Evolutionary conservation across 257 asterid species (phyloP).

Genomic region (Forsythia suspensa): DNA sequence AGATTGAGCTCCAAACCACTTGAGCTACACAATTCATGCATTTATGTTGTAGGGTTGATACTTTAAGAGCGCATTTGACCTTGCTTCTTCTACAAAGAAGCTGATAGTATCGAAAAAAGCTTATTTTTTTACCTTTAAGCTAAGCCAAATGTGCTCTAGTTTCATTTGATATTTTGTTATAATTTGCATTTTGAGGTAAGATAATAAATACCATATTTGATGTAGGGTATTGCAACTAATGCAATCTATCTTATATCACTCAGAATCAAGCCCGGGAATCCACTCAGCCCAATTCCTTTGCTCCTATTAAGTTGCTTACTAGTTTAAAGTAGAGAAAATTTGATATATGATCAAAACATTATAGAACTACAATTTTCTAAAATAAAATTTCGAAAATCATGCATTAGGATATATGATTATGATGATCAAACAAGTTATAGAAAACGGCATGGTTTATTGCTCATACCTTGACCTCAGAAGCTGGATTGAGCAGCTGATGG

Average conservation of each 20-base stretch:
- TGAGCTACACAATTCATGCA: neutral
- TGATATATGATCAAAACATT: neutral
- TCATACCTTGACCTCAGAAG: constrained; percentile 75
- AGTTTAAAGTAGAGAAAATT: neutral
- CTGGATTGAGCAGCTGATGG: constrained; percentile 52
- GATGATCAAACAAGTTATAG: neutral
- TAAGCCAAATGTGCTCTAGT: neutral
- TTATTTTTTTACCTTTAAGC: neutral
- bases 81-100: neutral
- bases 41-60: neutral
- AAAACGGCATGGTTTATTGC: neutral
- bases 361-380: neutral
- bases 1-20: neutral
- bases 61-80: neutral
- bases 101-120: neutral
- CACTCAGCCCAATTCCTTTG: no score
- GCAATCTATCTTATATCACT: no score
- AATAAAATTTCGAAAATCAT: neutral
- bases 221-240: no score
- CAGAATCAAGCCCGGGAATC: no score
- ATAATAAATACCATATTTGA: neutral
- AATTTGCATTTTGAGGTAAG: neutral
- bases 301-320: neutral
- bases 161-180: neutral
- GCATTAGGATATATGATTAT: neutral